Conservation (phyloP, 2,329 filamentous ascomycete genomes). For the Decorospora gaudefroyi region DNA sequence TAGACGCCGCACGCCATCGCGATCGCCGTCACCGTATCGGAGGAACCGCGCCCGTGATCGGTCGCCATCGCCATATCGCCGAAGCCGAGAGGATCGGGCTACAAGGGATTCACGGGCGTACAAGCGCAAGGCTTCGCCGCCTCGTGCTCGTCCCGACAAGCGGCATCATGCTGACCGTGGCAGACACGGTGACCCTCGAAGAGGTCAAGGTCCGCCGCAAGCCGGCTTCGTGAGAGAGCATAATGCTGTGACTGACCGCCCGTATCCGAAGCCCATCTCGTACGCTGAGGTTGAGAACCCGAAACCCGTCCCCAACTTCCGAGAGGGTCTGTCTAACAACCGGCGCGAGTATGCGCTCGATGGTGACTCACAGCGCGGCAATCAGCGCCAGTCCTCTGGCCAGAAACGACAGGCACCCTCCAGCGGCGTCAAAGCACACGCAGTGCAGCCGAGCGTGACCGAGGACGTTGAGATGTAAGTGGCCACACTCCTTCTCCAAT, state of each 20-base stretch:
- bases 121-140: slow-evolving; percentile 51
- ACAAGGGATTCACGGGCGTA: slow-evolving; percentile 40
- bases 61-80: slow-evolving; percentile 38
- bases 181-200: slow-evolving; percentile 61
- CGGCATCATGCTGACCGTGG: slow-evolving; percentile 52
- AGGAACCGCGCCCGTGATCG: slow-evolving; percentile 27
- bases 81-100: slow-evolving; percentile 28
- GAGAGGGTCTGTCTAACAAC: slow-evolving; percentile 16
- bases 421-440: slow-evolving; percentile 3
- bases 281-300: slow-evolving; percentile 49
- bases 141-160: slow-evolving; percentile 57
- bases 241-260: slow-evolving; percentile 15
- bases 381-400: slow-evolving; percentile 7
- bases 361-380: slow-evolving; percentile 4
- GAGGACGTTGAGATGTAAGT: slow-evolving; percentile 30
- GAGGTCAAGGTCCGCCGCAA: slow-evolving; percentile 51
- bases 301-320: slow-evolving; percentile 44
- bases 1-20: slow-evolving; percentile 30
- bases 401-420: slow-evolving; percentile 12
- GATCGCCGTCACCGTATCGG: slow-evolving; percentile 39
- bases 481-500: background rate
- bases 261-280: slow-evolving; percentile 33
- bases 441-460: slow-evolving; percentile 8
- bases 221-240: slow-evolving; percentile 15
- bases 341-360: slow-evolving; percentile 9